Conservation (phyloP, 768 basidiomycete species). For the Russula compacta region DNA sequence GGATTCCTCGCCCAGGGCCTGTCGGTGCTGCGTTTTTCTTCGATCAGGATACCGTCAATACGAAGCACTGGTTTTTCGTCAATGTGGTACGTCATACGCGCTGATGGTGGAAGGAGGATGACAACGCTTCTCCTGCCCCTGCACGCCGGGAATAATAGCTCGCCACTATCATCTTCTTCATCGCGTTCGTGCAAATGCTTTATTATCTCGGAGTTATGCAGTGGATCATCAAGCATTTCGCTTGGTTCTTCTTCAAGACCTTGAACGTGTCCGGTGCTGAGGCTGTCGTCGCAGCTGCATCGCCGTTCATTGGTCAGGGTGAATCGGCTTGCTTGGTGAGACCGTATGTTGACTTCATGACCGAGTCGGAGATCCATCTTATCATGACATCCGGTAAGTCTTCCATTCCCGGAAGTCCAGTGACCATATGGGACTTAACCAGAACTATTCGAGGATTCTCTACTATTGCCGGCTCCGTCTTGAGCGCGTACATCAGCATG, state of each 20-base stretch:
- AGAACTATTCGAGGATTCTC: slow-evolving; percentile 49
- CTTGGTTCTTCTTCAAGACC: slow-evolving; percentile 90
- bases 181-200: slow-evolving; percentile 86
- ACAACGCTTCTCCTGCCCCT: background rate
- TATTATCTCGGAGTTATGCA: slow-evolving; percentile 91
- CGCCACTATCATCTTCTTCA: slow-evolving; percentile 82
- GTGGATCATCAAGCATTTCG: slow-evolving; percentile 84
- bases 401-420: background rate
- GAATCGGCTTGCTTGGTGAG: slow-evolving; percentile 81
- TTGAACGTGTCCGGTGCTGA: slow-evolving; percentile 93
- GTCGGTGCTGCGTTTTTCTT: slow-evolving; percentile 81
- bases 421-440: background rate
- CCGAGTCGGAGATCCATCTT: slow-evolving; percentile 76
- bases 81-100: slow-evolving; percentile 44
- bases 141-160: slow-evolving; percentile 34
- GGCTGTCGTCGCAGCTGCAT: slow-evolving; percentile 85
- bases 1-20: slow-evolving; percentile 68
- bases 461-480: slow-evolving; percentile 86
- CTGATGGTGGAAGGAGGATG: background rate
- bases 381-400: slow-evolving; percentile 73
- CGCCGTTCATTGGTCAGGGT: slow-evolving; percentile 90
- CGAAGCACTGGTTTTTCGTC: slow-evolving; percentile 78
- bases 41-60: slow-evolving; percentile 45
- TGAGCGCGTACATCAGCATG: slow-evolving; percentile 71
- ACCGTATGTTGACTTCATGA: slow-evolving; percentile 81